Evolutionary conservation across 2,329 filamentous ascomycete genomes (phyloP), one percentile per base, ranked within the genome.

Genomic region (Cytospora piceicola): DNA sequence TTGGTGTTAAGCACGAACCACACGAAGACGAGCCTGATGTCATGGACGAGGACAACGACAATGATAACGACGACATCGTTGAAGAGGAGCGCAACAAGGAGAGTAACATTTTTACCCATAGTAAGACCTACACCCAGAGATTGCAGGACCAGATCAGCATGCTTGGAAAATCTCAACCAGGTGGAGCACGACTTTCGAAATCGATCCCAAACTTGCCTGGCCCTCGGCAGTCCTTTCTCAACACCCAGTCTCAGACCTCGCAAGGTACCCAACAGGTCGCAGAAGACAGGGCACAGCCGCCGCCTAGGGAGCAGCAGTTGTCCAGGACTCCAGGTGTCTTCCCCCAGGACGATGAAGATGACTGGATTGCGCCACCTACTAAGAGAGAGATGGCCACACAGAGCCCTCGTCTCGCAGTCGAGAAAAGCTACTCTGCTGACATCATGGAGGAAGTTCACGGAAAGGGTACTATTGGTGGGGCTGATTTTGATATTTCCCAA

Each of bases 41-140:
- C 5, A 83, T 85, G 77, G 81, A 88, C 52, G 71, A 82, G 63
- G 77, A 85, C 66, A 75, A 80, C n/a, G 74, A 80, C 5, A 72
- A 76, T 22, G 46, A 49, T 53, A 71, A 82, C 63, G 77, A 85
- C 66, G 75, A 80, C 22, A 73, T 80, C 24, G 71, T 73, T 3
- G 69, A 72, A 7, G 73, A 77, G 27, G 76, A 81, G 29, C 78
- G 80, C 1, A 82, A 83, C 49, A 76, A 76, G 11, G 78, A 82
- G 20, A 76, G 78, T 1, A 83, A 83, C 53, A 81, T 82, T 34
- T 82, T 84, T 7, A 77, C 84, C 2, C 90, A 94, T 73, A 93
- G 88, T 77, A 96, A 96, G 75, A 94, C 93, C 0, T 96, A 95
- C n/a, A 97, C 95, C 0, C 94, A 98, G 76, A 85, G 92, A 53